Conservation (phyloP, 2,329 filamentous ascomycete species). For the Neurospora crassa region DNA sequence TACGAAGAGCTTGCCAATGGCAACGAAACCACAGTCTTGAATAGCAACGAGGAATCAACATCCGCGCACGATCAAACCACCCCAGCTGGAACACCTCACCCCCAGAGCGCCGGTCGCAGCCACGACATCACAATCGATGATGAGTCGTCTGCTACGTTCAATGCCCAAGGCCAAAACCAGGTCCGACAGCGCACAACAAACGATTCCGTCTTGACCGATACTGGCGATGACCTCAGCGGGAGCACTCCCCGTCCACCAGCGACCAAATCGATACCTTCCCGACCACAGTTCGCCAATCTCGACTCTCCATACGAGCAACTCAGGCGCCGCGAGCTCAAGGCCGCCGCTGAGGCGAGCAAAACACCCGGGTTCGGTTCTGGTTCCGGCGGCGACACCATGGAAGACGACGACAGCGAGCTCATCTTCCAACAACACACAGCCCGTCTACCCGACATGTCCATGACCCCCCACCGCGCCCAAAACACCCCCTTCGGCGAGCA, state of each 20-base stretch:
- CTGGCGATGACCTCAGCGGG: conserved; percentile 47
- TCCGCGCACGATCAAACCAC: conserved; percentile 47
- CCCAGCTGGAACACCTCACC: conserved; percentile 26
- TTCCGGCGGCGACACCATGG: conserved; percentile 27
- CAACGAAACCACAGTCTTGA: conserved; percentile 45
- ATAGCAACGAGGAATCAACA: conserved; percentile 37
- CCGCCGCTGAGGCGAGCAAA: conserved; percentile 4
- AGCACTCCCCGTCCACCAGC: conserved; percentile 57
- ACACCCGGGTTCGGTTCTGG: conserved; percentile 16
- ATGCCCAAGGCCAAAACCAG: conserved; percentile 21
- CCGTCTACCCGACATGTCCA: conserved; percentile 51
- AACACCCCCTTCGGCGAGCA: conserved; percentile 10
- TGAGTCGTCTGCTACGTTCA: conserved; percentile 18
- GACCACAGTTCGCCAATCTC: conserved; percentile 52
- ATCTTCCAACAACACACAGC: conserved; percentile 43
- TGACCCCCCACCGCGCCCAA: conserved; percentile 47
- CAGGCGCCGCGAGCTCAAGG: conserved; percentile 31
- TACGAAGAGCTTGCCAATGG: conserved; percentile 76
- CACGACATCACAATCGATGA: conserved; percentile 33
- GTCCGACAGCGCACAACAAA: conserved; percentile 27
- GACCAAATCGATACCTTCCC: conserved; percentile 33
- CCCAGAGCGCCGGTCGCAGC: conserved; percentile 16
- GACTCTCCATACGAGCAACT: conserved; percentile 70
- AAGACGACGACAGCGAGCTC: conserved; percentile 31
- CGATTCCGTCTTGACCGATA: conserved; percentile 59